A percentile compares a stretch with the other conserved stretches of the same genome.
These are phyloP conservation scores for Candida sp. DNA, from an alignment of 1,139 yeast genomes.

Conservation along the genomic window DNA sequence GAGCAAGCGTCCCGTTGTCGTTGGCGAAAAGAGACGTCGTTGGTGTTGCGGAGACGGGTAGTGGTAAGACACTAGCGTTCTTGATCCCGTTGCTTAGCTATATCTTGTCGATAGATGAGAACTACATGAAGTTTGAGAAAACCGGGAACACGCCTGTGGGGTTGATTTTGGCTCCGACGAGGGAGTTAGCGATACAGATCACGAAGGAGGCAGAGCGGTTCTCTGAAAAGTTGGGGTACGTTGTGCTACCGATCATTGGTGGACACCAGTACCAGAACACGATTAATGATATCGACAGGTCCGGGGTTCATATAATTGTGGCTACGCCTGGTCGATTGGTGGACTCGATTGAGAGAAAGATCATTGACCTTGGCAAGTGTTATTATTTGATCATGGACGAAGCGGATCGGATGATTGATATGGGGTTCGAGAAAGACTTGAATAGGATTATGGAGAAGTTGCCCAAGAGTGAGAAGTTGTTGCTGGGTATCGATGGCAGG, in stretches of 20 bases:
- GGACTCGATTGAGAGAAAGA: conserved; percentile 75
- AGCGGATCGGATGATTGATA: conserved; percentile 94
- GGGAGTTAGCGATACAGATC: conserved; percentile 93
- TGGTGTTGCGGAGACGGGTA: conserved; percentile 97
- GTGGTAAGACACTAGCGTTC: conserved; percentile 92
- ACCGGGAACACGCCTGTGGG: conserved; percentile 52
- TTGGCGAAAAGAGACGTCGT: conserved; percentile 65
- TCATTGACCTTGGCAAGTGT: conserved; percentile 64
- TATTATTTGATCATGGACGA: conserved; percentile 84
- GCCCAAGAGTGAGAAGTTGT: conserved; percentile 33
- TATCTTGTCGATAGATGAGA: conserved; percentile 43
- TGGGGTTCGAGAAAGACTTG: conserved; percentile 90
- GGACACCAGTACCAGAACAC: conserved; percentile 89
- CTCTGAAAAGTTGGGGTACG: conserved; percentile 41
- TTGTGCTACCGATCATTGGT: conserved; percentile 78
- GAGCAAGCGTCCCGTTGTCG: conserved; percentile 86
- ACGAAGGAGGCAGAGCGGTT: conserved; percentile 67
- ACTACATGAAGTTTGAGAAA: conserved; percentile 35
- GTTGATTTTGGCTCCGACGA: conserved; percentile 84
- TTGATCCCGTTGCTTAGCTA: conserved; percentile 73
- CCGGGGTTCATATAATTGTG: conserved; percentile 81
- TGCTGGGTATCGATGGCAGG: conserved; percentile 23
- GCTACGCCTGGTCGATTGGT: conserved; percentile 95
- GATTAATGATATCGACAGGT: conserved; percentile 35
- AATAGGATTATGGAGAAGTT: conserved; percentile 56